Evolutionary conservation across 2,329 filamentous ascomycete genomes (phyloP).

Genomic region (Myriosclerotinia scirpicola): DNA sequence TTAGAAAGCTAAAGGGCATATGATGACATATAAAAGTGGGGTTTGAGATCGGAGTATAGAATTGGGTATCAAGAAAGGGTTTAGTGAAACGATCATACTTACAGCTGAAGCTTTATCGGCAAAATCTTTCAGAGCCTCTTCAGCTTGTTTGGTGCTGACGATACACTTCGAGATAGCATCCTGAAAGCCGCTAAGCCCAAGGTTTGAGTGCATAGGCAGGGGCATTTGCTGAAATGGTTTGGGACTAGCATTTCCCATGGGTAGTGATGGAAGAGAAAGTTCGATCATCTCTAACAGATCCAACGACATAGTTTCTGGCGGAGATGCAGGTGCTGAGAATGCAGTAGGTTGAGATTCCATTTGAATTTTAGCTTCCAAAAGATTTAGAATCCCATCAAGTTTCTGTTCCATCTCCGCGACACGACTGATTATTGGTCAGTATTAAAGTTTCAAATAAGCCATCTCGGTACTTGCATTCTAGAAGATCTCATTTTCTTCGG

Average conservation of each 20-base stretch:
- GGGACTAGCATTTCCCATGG: background rate
- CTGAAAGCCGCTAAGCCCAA: slow-evolving; percentile 43
- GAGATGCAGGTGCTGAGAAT: background rate
- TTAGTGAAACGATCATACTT: too few relatives aligned
- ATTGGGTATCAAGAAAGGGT: too few relatives aligned
- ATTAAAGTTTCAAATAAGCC: background rate
- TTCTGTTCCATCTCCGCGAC: slow-evolving; percentile 42
- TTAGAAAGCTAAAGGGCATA: too few relatives aligned
- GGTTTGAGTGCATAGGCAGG: slow-evolving; percentile 55
- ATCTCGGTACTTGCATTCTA: slow-evolving; percentile 44
- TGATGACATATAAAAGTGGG: too few relatives aligned
- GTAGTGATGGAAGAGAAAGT: slow-evolving; percentile 7
- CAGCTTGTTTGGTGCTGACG: slow-evolving; percentile 27
- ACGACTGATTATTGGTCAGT: slow-evolving; percentile 29
- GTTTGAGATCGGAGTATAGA: too few relatives aligned
- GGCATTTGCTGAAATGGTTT: slow-evolving; percentile 39
- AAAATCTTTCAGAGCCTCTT: slow-evolving; percentile 28
- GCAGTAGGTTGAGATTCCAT: slow-evolving; percentile 22
- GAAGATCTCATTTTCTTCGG: slow-evolving; percentile 50
- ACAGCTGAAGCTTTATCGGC: slow-evolving; percentile 16
- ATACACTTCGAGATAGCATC: slow-evolving; percentile 29
- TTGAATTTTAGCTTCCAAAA: slow-evolving; percentile 26
- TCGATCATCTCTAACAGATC: slow-evolving; percentile 10
- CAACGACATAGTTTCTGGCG: slow-evolving; percentile 15
- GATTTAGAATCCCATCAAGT: slow-evolving; percentile 33